These are phyloP conservation scores for Ogataea paradorogensis DNA, from an alignment of 805 yeast species.

Conservation along the genomic window DNA sequence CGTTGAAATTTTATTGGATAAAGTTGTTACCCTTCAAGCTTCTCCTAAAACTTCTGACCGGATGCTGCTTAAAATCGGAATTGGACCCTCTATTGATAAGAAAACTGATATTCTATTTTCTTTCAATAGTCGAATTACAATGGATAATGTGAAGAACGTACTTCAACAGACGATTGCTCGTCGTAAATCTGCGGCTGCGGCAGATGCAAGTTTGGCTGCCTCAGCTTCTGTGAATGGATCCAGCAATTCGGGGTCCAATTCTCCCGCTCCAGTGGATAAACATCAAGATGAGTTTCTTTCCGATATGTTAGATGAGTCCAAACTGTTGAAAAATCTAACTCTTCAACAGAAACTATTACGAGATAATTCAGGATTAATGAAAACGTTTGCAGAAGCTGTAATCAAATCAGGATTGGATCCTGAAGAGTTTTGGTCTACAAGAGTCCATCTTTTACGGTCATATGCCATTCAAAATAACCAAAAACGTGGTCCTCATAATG, in stretches of 20 bases:
- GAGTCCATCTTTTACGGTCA: constrained; percentile 77
- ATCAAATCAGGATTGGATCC: constrained; percentile 74
- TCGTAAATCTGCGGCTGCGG: constrained; percentile 51
- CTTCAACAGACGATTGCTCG: constrained; percentile 68
- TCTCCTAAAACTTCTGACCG: constrained; percentile 65
- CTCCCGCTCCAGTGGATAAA: constrained; percentile 16
- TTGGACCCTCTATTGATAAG: constrained; percentile 32
- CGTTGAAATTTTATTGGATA: constrained; percentile 41
- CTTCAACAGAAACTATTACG: constrained; percentile 76
- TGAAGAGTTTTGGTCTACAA: constrained; percentile 80
- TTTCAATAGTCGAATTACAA: constrained; percentile 68
- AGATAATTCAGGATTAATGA: constrained; percentile 65
- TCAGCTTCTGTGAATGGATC: constrained; percentile 3
- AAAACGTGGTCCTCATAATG: constrained; percentile 90
- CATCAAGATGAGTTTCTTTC: constrained; percentile 31
- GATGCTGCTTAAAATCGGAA: constrained; percentile 58
- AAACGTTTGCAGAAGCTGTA: constrained; percentile 84
- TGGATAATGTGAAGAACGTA: constrained; percentile 69
- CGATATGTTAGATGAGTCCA: constrained; percentile 49
- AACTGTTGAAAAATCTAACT: constrained; percentile 64
- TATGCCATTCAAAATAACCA: constrained; percentile 83
- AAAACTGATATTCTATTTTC: constrained; percentile 44
- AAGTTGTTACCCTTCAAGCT: constrained; percentile 56
- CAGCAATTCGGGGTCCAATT: constrained; percentile 9
- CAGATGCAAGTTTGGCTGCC: constrained; percentile 29